A percentile compares a stretch with the other conserved stretches of the same genome.
Conservation (phyloP, 2,329 filamentous ascomycete genomes). For the Ophiostoma himal-ulmi region DNA sequence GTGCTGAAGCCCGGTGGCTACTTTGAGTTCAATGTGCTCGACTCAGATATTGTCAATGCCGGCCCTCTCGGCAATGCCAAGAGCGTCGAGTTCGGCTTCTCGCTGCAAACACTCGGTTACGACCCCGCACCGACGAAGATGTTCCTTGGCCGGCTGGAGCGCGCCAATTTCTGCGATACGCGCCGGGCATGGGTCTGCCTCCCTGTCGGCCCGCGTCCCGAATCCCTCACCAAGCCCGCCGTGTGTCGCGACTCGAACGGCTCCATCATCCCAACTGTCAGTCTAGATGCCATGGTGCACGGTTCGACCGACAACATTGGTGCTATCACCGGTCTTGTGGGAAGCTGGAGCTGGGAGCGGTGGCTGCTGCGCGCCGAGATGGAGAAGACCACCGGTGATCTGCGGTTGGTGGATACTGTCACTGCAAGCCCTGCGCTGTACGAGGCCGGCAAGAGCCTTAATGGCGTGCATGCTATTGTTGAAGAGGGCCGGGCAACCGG, state of each 20-base stretch:
- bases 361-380: slow-evolving; percentile 86
- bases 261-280: slow-evolving; percentile 41
- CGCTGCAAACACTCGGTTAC: slow-evolving; percentile 82
- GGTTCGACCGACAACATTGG: slow-evolving; percentile 68
- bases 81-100: slow-evolving; percentile 86
- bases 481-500: slow-evolving; percentile 58
- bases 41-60: slow-evolving; percentile 82
- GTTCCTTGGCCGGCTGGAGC: slow-evolving; percentile 68
- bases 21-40: slow-evolving; percentile 83
- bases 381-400: slow-evolving; percentile 69
- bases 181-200: slow-evolving; percentile 85
- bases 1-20: slow-evolving; percentile 90
- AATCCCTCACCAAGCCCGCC: slow-evolving; percentile 38
- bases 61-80: slow-evolving; percentile 74
- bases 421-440: slow-evolving; percentile 46
- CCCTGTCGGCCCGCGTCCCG: slow-evolving; percentile 60
- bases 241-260: slow-evolving; percentile 32
- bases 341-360: slow-evolving; percentile 89
- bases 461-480: slow-evolving; percentile 54
- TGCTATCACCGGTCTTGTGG: slow-evolving; percentile 72
- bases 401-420: slow-evolving; percentile 49
- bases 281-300: slow-evolving; percentile 57
- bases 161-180: slow-evolving; percentile 70
- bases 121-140: slow-evolving; percentile 76
- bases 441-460: slow-evolving; percentile 54